Percentiles rank a stretch among this genome's conserved stretches.
Evolutionary conservation across 2,329 filamentous ascomycete species (phyloP).

Genomic region (Paraphoma chrysanthemicola): DNA sequence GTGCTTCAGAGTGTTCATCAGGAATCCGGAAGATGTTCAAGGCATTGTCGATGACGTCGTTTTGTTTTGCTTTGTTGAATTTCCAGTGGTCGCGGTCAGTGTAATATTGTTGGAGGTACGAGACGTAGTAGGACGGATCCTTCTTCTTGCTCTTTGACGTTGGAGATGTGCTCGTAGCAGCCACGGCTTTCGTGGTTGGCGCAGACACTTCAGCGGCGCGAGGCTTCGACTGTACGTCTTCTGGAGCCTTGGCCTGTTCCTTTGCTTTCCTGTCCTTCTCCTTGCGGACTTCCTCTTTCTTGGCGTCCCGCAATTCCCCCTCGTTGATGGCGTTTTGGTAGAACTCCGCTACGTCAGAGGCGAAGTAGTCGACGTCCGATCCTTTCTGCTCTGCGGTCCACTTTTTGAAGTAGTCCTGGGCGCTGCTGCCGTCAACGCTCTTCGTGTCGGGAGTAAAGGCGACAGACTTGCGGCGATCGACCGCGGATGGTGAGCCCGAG

Average conservation of each 20-base stretch:
- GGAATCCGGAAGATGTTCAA: conserved; percentile 77
- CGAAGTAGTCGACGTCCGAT: conserved; percentile 24
- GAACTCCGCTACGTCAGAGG: conserved; percentile 22
- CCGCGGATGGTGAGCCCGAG: conserved; percentile 32
- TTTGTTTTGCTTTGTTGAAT: conserved; percentile 95
- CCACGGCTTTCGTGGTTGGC: too few species aligned
- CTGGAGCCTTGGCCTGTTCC: conserved; percentile 2
- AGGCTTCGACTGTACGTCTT: too few species aligned
- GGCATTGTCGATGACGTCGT: conserved; percentile 80
- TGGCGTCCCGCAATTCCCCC: conserved; percentile 21
- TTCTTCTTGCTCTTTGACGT: conserved; percentile 42
- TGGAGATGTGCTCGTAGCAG: background rate
- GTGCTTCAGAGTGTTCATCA: conserved; percentile 69
- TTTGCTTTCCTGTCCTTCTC: conserved; percentile 19
- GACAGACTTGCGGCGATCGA: conserved; percentile 62
- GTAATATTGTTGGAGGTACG: conserved; percentile 80
- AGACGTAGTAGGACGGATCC: conserved; percentile 70
- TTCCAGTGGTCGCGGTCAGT: conserved; percentile 79
- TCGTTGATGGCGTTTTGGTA: background rate
- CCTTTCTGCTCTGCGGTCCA: conserved; percentile 52
- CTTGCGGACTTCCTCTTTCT: conserved; percentile 7
- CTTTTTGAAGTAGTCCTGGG: conserved; percentile 59
- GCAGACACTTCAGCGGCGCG: too few species aligned
- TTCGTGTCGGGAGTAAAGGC: conserved; percentile 71
- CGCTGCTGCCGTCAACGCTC: conserved; percentile 61